Conservation (phyloP, 2,329 filamentous ascomycete species). For the Diaporthe ampelina region DNA sequence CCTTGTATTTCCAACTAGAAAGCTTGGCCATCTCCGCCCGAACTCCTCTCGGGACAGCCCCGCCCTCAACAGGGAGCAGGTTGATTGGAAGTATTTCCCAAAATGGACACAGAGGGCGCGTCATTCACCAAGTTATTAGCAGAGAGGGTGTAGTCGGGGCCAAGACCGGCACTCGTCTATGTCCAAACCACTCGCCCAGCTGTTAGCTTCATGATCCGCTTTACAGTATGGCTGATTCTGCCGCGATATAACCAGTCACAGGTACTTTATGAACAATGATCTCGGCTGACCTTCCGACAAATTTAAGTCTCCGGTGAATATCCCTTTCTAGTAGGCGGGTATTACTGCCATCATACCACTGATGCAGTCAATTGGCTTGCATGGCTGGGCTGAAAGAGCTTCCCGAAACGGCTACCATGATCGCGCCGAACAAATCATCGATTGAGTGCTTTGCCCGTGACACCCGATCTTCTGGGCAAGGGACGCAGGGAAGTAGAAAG, state of each 20-base stretch:
- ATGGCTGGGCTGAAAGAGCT: neutral
- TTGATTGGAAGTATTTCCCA: slow-evolving; percentile 8
- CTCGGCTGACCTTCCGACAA: neutral
- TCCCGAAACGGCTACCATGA: neutral
- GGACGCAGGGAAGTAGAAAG: neutral
- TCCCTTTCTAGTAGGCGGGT: too few relatives aligned
- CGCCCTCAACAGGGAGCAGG: neutral
- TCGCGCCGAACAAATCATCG: too few relatives aligned
- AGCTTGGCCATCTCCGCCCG: neutral
- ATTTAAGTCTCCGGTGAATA: too few relatives aligned
- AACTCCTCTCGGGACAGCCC: neutral
- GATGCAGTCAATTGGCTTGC: neutral
- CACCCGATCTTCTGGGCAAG: neutral
- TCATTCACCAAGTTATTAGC: neutral
- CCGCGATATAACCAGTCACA: neutral
- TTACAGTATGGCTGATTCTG: neutral
- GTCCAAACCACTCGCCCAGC: neutral
- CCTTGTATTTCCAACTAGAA: too few relatives aligned
- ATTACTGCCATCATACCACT: too few relatives aligned
- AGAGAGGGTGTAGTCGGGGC: neutral
- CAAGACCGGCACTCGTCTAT: neutral
- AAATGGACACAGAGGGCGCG: neutral
- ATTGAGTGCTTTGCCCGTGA: neutral
- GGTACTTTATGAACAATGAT: neutral
- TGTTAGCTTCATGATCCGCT: neutral